A percentile compares a stretch with the other conserved stretches of the same genome.
Evolutionary conservation across 2,329 filamentous ascomycete genomes (phyloP).

Genomic region (Fusarium sp.): DNA sequence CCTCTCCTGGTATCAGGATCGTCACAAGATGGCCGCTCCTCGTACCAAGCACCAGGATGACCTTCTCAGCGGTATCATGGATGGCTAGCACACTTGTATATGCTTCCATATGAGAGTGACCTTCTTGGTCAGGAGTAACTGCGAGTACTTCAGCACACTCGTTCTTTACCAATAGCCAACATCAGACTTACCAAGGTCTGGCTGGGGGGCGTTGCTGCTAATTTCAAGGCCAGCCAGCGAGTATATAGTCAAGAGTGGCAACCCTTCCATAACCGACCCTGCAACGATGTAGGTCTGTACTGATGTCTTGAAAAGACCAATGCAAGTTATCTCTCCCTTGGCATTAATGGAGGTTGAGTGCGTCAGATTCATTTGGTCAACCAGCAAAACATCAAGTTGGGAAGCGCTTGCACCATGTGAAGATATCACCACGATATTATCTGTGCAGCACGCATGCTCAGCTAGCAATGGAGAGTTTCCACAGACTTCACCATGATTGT

Average conservation of each 20-base stretch:
- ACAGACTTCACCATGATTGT: constrained; percentile 47
- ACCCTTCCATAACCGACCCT: constrained; percentile 47
- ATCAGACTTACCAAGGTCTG: constrained; percentile 22
- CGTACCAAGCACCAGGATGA: constrained; percentile 57
- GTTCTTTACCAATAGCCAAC: neutral
- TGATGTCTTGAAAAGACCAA: constrained; percentile 48
- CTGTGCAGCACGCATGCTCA: constrained; percentile 54
- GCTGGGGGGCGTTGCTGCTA: constrained; percentile 16
- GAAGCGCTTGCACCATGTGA: constrained; percentile 50
- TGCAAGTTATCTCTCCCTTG: constrained; percentile 60
- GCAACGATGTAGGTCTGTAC: constrained; percentile 44
- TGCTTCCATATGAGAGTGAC: constrained; percentile 47
- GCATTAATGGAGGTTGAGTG: constrained; percentile 47
- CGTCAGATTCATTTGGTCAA: constrained; percentile 47
- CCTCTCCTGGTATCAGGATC: constrained; percentile 40
- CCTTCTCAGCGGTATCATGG: constrained; percentile 38
- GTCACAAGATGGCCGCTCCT: constrained; percentile 62
- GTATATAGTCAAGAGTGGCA: constrained; percentile 48
- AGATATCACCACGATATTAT: constrained; percentile 54
- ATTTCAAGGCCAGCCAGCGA: constrained; percentile 39
- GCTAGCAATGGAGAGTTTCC: constrained; percentile 43
- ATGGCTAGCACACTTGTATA: constrained; percentile 57
- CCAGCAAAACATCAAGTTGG: constrained; percentile 51
- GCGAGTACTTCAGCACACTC: constrained; percentile 2
- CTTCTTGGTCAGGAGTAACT: neutral